phyloP scores from a whole-genome alignment of 1,139 yeast species.

The Suhomyces terraborum region DNA sequence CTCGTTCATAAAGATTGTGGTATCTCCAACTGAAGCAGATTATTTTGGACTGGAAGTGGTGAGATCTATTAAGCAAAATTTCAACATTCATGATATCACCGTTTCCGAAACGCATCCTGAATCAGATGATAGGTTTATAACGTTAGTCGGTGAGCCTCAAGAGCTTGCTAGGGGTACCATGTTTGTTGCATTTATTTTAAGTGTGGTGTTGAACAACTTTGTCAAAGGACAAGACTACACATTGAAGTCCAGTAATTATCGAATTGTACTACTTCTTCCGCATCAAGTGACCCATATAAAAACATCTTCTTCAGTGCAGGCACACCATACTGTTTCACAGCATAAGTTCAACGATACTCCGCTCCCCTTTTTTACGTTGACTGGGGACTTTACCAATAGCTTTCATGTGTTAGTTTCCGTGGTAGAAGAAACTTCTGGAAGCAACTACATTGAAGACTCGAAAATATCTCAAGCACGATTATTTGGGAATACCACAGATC shows the following conservation, averaged over 20 bases:
- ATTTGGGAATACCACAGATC: conserved; percentile 30
- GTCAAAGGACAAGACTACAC: conserved; percentile 25
- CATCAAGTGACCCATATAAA: background rate
- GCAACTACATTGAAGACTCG: conserved; percentile 8
- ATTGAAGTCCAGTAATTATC: conserved; percentile 35
- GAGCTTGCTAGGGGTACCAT: conserved; percentile 27
- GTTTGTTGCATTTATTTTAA: conserved; percentile 26
- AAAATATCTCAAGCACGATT: conserved; percentile 19
- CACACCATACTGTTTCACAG: background rate
- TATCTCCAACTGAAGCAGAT: conserved; percentile 31
- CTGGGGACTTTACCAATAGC: conserved; percentile 8
- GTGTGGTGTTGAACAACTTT: conserved; percentile 30
- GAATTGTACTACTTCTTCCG: conserved; percentile 3
- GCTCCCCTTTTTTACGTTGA: background rate
- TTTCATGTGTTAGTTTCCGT: conserved; percentile 5
- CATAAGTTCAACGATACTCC: background rate
- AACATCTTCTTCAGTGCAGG: background rate
- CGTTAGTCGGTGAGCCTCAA: conserved; percentile 29
- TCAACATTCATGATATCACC: conserved; percentile 24
- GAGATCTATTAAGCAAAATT: conserved; percentile 18
- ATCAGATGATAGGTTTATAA: conserved; percentile 30
- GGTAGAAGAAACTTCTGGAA: conserved; percentile 1
- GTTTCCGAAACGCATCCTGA: conserved; percentile 29
- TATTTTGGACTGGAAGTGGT: conserved; percentile 23
- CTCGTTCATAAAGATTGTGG: conserved; percentile 22